Conservation (phyloP, 495 filamentous ascomycete species). For the Aspergillus funiculosus region DNA sequence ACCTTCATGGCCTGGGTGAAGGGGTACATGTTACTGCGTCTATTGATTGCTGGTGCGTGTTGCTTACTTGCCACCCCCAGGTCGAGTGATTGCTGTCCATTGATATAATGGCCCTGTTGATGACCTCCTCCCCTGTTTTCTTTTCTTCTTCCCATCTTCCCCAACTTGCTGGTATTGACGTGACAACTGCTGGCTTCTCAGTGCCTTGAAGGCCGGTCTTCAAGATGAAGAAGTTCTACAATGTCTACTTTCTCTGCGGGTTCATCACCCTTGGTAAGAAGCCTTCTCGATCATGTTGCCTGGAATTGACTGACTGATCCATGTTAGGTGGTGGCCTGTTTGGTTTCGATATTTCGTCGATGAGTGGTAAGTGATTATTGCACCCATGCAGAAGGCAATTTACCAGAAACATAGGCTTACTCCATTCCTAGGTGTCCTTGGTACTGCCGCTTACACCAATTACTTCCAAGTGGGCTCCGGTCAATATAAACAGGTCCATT, state of each 20-base stretch:
- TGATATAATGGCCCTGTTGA: too few species aligned
- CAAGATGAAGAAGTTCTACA: constrained; percentile 17
- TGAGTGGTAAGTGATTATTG: constrained; percentile 20
- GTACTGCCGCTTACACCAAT: constrained; percentile 18
- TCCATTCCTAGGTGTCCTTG: constrained; percentile 15
- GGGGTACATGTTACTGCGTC: neutral
- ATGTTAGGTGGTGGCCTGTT: constrained; percentile 18
- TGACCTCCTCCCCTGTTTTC: constrained; percentile 8
- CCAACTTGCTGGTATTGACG: neutral
- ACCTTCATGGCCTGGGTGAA: neutral
- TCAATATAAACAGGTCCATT: constrained; percentile 18
- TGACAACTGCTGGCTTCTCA: neutral
- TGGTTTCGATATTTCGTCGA: constrained; percentile 22
- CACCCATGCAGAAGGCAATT: too few species aligned
- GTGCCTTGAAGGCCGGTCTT: neutral
- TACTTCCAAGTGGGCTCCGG: constrained; percentile 19
- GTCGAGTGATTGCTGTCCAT: neutral
- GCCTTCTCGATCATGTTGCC: neutral
- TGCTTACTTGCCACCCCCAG: neutral
- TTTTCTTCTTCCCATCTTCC: constrained; percentile 1
- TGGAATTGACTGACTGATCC: neutral
- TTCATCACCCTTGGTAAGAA: constrained; percentile 16
- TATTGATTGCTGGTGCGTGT: neutral
- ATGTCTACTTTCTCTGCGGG: constrained; percentile 16
- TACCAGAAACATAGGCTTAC: constrained; percentile 3